These are phyloP conservation scores for Yamagishiella unicocca DNA, from an alignment of 139 green algal species.

Conservation along the genomic window DNA sequence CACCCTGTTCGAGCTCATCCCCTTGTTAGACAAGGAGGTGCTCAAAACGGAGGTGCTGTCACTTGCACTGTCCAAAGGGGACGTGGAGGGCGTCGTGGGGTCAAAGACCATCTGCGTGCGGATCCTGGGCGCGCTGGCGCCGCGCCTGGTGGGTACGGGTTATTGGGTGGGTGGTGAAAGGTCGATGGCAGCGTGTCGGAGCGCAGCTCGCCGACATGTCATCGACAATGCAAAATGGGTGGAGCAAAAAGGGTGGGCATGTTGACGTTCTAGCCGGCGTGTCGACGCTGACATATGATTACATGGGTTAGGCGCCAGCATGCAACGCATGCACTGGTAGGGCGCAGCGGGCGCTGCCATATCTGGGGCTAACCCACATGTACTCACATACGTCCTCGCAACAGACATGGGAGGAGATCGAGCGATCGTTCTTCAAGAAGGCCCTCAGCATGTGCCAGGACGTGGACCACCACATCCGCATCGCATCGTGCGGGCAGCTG, in stretches of 20 bases:
- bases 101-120: conserved; percentile 58
- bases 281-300: too few species aligned
- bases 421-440: conserved; percentile 60
- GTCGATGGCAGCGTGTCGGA: too few species aligned
- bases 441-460: conserved; percentile 66
- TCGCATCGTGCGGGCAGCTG: conserved; percentile 51
- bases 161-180: too few species aligned
- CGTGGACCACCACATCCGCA: conserved; percentile 56
- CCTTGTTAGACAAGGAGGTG: conserved; percentile 61
- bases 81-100: conserved; percentile 57
- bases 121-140: conserved; percentile 54
- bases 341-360: too few species aligned
- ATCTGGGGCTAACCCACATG: too few species aligned
- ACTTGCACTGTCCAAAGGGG: conserved; percentile 61
- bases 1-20: conserved; percentile 59
- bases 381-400: not conserved
- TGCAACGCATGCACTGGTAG: too few species aligned
- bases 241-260: too few species aligned
- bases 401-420: conserved; percentile 59
- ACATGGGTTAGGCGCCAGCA: too few species aligned
- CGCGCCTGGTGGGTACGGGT: conserved; percentile 52
- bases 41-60: conserved; percentile 59
- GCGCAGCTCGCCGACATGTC: too few species aligned
- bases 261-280: too few species aligned
- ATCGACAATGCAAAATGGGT: too few species aligned